phyloP scores from a whole-genome alignment of 257 asterid species.

The Solanum pinnatisectum region DNA sequence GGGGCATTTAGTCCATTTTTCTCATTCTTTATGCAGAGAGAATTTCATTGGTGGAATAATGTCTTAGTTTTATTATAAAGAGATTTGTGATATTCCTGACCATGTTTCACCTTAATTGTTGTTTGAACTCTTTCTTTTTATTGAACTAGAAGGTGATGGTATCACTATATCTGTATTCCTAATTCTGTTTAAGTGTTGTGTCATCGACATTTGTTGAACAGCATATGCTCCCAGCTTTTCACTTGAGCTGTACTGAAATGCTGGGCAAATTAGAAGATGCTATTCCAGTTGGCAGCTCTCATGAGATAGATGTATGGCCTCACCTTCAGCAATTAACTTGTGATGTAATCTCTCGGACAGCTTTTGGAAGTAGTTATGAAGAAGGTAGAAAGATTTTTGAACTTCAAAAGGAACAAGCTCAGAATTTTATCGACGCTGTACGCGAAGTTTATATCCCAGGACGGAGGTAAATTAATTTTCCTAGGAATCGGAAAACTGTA shows the following conservation, averaged over 20 bases:
- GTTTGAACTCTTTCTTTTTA: background rate
- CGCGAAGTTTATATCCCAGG: background rate
- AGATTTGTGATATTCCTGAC: background rate
- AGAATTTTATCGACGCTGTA: background rate
- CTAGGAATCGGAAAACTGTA: background rate
- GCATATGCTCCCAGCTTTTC: conserved; percentile 39
- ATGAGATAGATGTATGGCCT: conserved; percentile 29
- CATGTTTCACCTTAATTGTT: background rate
- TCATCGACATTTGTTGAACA: background rate
- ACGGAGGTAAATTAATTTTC: background rate
- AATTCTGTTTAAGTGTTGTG: background rate
- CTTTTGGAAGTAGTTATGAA: conserved; percentile 42
- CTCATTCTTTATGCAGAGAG: background rate
- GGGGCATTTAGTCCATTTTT: too few species aligned
- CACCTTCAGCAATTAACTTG: conserved; percentile 15
- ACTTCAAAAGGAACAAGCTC: background rate
- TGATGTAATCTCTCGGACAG: conserved; percentile 37
- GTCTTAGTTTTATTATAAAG: background rate
- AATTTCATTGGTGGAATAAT: background rate
- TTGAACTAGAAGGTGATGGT: background rate
- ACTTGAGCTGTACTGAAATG: conserved; percentile 23
- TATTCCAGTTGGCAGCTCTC: background rate
- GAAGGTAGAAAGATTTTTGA: conserved; percentile 21
- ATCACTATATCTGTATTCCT: background rate
- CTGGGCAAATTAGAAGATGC: background rate